phyloP scores from a whole-genome alignment of 768 basidiomycete species.

The Tricholoma saponaceum region DNA sequence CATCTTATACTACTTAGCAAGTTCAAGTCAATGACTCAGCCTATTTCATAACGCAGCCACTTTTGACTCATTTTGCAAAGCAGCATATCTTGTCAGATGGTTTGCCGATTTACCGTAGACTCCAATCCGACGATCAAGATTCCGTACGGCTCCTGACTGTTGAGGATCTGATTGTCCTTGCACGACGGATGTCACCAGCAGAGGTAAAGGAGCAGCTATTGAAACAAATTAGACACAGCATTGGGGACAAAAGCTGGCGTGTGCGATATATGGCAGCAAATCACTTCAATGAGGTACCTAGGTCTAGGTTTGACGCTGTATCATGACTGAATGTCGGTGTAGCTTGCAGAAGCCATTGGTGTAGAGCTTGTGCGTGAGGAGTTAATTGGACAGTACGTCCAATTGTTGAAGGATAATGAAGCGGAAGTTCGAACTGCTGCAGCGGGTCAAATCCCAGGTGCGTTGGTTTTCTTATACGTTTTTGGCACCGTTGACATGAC shows the following conservation, averaged over 20 bases:
- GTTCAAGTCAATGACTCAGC: background rate
- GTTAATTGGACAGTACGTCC: slow-evolving; percentile 87
- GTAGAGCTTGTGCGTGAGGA: slow-evolving; percentile 90
- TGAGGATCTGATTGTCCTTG: slow-evolving; percentile 92
- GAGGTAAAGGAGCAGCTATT: slow-evolving; percentile 90
- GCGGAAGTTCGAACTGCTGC: slow-evolving; percentile 97
- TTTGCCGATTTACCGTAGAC: slow-evolving; percentile 87
- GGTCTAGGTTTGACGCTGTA: background rate
- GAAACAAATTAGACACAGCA: slow-evolving; percentile 82
- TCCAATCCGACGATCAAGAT: slow-evolving; percentile 96
- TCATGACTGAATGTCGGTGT: background rate
- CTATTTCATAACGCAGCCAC: slow-evolving; percentile 44
- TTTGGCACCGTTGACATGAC: background rate
- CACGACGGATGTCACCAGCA: slow-evolving; percentile 75
- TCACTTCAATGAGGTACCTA: slow-evolving; percentile 86
- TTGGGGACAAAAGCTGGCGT: slow-evolving; percentile 96
- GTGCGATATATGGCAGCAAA: slow-evolving; percentile 98
- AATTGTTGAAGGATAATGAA: slow-evolving; percentile 95
- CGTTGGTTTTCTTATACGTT: slow-evolving; percentile 6
- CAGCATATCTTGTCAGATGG: slow-evolving; percentile 82
- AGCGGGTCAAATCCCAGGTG: slow-evolving; percentile 95
- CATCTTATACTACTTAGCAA: slow-evolving; percentile 14
- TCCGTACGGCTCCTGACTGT: slow-evolving; percentile 95
- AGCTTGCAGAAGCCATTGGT: slow-evolving; percentile 92
- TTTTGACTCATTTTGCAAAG: slow-evolving; percentile 76